These are phyloP conservation scores for Passiflora organensis DNA, from an alignment of 345 rosid genomes.

Conservation along the genomic window DNA sequence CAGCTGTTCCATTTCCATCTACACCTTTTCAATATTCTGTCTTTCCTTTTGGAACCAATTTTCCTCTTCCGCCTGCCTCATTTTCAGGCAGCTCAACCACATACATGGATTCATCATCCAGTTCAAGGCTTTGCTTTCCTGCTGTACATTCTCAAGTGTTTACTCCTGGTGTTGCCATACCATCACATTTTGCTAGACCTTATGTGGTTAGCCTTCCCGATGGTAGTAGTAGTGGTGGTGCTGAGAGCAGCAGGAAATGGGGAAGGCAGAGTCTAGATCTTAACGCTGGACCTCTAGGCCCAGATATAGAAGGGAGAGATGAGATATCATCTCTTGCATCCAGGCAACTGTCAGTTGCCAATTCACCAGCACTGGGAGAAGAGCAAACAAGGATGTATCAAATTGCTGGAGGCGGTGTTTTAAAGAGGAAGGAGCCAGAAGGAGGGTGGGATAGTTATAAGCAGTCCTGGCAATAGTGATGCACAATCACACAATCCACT, in stretches of 20 bases:
- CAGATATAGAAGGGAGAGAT: conserved; percentile 64
- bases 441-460: conserved; percentile 88
- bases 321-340: conserved; percentile 39
- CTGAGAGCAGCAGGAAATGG: conserved; percentile 60
- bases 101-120: conserved; percentile 61
- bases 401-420: conserved; percentile 40
- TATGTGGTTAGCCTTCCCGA: conserved; percentile 58
- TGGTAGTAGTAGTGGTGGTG: conserved; percentile 35
- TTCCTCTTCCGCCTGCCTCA: conserved; percentile 53
- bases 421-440: conserved; percentile 86
- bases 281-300: conserved; percentile 74
- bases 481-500: neutral
- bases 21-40: conserved; percentile 63
- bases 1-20: conserved; percentile 64
- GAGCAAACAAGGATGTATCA: conserved; percentile 78
- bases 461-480: conserved; percentile 72
- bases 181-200: conserved; percentile 57
- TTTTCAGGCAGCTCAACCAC: conserved; percentile 65
- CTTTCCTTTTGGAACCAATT: conserved; percentile 53
- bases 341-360: conserved; percentile 48
- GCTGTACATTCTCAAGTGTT: conserved; percentile 55
- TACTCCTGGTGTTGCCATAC: conserved; percentile 42
- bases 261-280: conserved; percentile 66
- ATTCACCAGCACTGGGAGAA: conserved; percentile 49
- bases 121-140: conserved; percentile 61